Conservation (phyloP, 73 alveolate genomes). For the Effrenium voratum region DNA sequence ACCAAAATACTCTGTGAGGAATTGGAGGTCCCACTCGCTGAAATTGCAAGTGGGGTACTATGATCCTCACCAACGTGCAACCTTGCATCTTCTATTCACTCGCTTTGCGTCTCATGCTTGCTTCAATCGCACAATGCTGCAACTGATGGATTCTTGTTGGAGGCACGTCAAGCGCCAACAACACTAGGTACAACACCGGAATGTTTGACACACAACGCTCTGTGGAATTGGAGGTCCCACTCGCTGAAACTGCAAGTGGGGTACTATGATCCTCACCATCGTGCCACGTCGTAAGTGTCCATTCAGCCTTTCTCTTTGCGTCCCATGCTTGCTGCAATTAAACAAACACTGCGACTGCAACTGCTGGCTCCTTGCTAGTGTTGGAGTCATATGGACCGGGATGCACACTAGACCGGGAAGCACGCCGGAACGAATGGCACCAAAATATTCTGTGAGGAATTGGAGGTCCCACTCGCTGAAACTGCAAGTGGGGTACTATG, state of each 20-base stretch:
- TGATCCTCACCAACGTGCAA: background rate
- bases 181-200: background rate
- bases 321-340: too few relatives aligned
- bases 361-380: background rate
- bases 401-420: background rate
- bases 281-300: too few relatives aligned
- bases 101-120: too few relatives aligned
- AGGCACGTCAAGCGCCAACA: background rate
- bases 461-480: slow-evolving; percentile 13
- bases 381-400: slow-evolving; percentile 5
- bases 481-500: slow-evolving; percentile 16
- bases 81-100: too few relatives aligned
- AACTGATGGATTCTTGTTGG: too few relatives aligned
- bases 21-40: slow-evolving; percentile 19
- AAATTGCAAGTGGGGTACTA: slow-evolving; percentile 7
- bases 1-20: background rate
- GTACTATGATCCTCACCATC: slow-evolving; percentile 14
- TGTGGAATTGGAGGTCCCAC: slow-evolving; percentile 20
- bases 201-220: background rate
- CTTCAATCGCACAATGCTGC: too few relatives aligned
- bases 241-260: background rate
- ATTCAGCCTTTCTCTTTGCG: too few relatives aligned
- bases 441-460: background rate
- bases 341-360: too few relatives aligned
- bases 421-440: slow-evolving; percentile 3